Percentiles rank a stretch among this genome's conserved stretches.
These are phyloP conservation scores for Asclepias syriaca DNA, from an alignment of 257 asterid genomes.

Conservation along the genomic window DNA sequence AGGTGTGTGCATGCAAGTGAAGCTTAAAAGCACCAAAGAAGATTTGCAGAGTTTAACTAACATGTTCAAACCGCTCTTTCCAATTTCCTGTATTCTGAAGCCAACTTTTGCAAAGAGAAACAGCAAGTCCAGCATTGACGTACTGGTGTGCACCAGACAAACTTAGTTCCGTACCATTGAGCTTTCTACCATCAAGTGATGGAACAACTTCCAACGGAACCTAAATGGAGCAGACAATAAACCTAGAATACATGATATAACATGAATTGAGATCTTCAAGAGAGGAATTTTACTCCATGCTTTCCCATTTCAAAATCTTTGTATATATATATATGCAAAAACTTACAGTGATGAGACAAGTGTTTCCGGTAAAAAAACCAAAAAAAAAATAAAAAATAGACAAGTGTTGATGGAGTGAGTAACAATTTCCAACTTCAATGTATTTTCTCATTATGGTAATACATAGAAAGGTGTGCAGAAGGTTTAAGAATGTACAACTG, in stretches of 20 bases:
- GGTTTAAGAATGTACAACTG: too few relatives aligned
- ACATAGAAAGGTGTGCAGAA: neutral
- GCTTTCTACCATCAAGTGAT: conserved; percentile 47
- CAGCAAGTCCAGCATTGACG: conserved; percentile 81
- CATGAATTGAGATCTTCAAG: neutral
- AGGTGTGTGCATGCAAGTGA: neutral
- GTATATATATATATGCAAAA: neutral
- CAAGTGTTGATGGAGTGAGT: neutral
- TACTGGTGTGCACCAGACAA: conserved; percentile 86
- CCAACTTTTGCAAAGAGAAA: conserved; percentile 83
- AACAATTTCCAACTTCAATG: neutral
- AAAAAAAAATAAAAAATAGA: too few relatives aligned
- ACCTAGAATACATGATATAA: neutral
- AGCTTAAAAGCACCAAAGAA: neutral
- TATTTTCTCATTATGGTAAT: neutral
- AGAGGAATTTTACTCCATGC: neutral
- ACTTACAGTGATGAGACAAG: neutral
- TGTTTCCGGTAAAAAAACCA: neutral
- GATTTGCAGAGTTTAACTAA: conserved; percentile 33
- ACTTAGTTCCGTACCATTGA: conserved; percentile 57
- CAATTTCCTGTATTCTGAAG: conserved; percentile 59
- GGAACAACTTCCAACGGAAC: conserved; percentile 60
- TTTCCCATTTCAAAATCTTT: conserved; percentile 4
- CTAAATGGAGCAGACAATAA: conserved; percentile 30
- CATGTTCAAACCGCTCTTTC: conserved; percentile 56